Base-by-base conservation (phyloP, 306 rosid genomes). In the Alnus glutinosa region DNA sequence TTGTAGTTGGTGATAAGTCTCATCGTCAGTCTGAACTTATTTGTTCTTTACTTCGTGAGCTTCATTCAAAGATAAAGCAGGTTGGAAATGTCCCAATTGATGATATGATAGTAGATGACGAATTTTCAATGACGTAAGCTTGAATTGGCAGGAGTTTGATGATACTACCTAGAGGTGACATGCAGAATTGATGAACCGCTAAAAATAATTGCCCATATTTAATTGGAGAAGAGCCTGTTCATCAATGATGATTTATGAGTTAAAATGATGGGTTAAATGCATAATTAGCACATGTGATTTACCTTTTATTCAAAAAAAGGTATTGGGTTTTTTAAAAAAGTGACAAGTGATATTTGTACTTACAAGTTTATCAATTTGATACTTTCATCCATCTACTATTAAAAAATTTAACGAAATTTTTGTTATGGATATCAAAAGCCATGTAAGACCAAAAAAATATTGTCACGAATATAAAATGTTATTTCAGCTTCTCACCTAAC, bases 11-110 rank as follows among this genome's bases (percentile, higher is more conserved):
- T 4, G 87, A 82, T 46, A 63, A 78, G 64, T 85, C 85, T 80
- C 83, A 82, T 59, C 6, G 36, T 70, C 81, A 80, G 16, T 85
- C 76, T 28, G 46, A 80, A 52, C 61, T 30, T 58, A 71, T 85
- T 73, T 80, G 70, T 75, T 83, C 81, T 37, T 48, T 83, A 59
- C 83, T 87, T 61, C 32, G 14, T 36, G 80, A 78, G 83, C 86
- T 87, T 6, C 88, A 87, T 80, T 63, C 71, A 48, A 68, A 75
- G 66, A 80, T 87, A 83, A 82, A 87, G 82, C 85, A 79, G 83
- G 58, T 79, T 64, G 88, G 81, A 2, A 15, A 62, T 70, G 12
- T 55, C 18, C 18, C 77, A 0, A 28, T 49, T 50, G 50, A 28
- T 47, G 84, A 84, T 23, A 59, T 69, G 70, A 77, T 48, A 46